Evolutionary conservation across 2,329 filamentous ascomycete genomes (phyloP), one percentile per base, ranked within the genome.

Genomic region (Onygena corvina): DNA sequence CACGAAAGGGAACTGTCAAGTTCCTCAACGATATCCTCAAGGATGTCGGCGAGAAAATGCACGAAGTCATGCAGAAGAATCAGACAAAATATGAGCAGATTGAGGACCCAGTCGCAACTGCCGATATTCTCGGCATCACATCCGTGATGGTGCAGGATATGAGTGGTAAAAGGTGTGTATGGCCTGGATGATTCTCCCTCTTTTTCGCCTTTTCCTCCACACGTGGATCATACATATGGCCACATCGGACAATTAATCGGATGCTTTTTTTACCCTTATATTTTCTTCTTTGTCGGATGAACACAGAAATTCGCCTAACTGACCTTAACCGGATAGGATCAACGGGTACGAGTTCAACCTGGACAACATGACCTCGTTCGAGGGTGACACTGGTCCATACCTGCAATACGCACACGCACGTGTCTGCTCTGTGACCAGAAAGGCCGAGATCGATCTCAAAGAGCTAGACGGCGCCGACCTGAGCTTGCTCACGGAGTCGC

Each of bases 91-190:
- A 96, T 68, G 71, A 80, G 50, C 88, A 95, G 67, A 83, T 98
- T 16, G 84, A 83, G 61, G 75, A 96, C 65, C 90, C 90, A 0
- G 81, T 80, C 49, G 76, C 79, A 49, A 84, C 82, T 7, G 88
- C 92, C 53, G 92, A 96, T 69, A 86, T 79, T 8, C 77, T 96
- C 2, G 92, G 90, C 55, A 95, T 96, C 63, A 89, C 84, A 56
- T 84, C 85, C 62, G 90, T 96, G 62, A 96, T 96, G 88, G 87
- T 94, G 16, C 90, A 96, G 68, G 92, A 96, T 63, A 94, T 96
- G 87, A 84, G 79, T 56, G 92, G 90, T 65, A 96, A 95, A 79
- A 79, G 86, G 82, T 83, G 68, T 56, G 76, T 60, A 45, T 40
- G 14, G 44, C 18, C 20, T 9, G 11, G 6, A n/a, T n/a, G n/a